Percentiles rank a stretch among this genome's conserved stretches.
Evolutionary conservation across 768 basidiomycete species (phyloP).

Genomic region (Rhizopogon roseolus): DNA sequence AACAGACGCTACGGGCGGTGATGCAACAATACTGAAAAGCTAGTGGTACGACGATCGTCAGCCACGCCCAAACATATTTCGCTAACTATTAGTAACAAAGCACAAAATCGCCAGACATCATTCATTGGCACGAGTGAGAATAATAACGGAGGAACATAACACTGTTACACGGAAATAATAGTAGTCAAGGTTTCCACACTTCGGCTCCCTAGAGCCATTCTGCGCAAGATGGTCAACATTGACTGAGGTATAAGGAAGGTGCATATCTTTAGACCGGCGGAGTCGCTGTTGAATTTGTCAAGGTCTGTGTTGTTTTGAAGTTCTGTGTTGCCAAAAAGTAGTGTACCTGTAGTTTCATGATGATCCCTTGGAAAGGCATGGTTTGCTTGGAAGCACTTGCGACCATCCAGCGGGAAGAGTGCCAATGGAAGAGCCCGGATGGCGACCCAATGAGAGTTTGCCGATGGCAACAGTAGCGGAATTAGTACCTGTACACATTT

Average conservation of each 20-base stretch:
- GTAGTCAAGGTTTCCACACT: too few relatives aligned
- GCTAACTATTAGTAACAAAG: not conserved
- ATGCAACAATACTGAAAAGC: not conserved
- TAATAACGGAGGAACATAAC: not conserved
- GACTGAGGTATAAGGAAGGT: not conserved
- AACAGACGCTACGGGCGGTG: too few relatives aligned
- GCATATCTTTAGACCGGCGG: not conserved
- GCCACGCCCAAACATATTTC: not conserved
- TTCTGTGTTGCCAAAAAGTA: not conserved
- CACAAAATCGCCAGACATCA: not conserved
- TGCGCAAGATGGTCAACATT: not conserved
- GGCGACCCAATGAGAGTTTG: slow-evolving; percentile 34
- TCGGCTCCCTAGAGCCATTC: slow-evolving; percentile 14
- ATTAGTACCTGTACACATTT: slow-evolving; percentile 32
- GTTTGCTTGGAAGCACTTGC: slow-evolving; percentile 7
- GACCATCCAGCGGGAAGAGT: slow-evolving; percentile 32
- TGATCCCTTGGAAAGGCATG: not conserved
- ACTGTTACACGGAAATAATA: too few relatives aligned
- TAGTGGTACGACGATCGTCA: not conserved
- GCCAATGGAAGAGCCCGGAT: slow-evolving; percentile 25
- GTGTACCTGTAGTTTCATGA: not conserved
- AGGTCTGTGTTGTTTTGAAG: not conserved
- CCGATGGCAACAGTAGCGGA: slow-evolving; percentile 27
- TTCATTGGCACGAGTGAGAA: too few relatives aligned
- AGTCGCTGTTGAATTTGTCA: not conserved